Base-by-base conservation (phyloP, 768 basidiomycete species). In the Mycena chlorophos region DNA sequence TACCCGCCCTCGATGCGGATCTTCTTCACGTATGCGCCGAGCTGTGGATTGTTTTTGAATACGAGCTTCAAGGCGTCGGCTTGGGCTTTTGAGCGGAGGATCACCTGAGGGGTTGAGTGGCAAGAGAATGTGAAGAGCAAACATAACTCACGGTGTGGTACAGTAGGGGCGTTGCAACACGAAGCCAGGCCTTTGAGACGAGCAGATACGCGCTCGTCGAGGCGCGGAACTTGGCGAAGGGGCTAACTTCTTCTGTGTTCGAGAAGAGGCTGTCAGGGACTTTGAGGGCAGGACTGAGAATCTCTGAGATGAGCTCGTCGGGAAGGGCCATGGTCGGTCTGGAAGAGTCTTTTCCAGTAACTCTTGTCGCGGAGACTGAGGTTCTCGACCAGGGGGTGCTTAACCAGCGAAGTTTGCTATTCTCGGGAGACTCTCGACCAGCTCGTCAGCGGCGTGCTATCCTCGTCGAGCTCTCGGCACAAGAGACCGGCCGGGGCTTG, bases 1-100 rank as follows among this genome's bases (percentile, higher is more conserved):
- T 23, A 56, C 30, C 54, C 58, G 13, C 54, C 58, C 34, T 60
- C 58, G n/a, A 60, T 28, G 51, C 58, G 55, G 29, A 56, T 19
- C 26, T 54, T 52, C 28, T 45, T 52, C 42, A 60, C 49, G 40
- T 52, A 50, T 17, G 28, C 13, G 4, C 58, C 51, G 1, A 60
- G 39, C 1, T 40, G 29, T n/a, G 58, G 51, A 37, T 53, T 55
- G 13, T 28, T 14, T 17, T 26, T 31, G 16, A 60, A 27, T 14
- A 38, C 27, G 16, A n/a, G 20, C 13, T 22, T 47, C 3, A 60
- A 17, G 1, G 51, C 54, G 20, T 55, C 22, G 0, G 51, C 51
- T 31, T 56, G 58, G 2, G 51, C 58, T 37, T 46, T 52, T 14
- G 50, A 52, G 13, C 58, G 54, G 3, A 60, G 16, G 16, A 56